These are phyloP conservation scores for Paecilomyces formosus DNA, from an alignment of 2,329 filamentous ascomycete genomes.

Conservation along the genomic window DNA sequence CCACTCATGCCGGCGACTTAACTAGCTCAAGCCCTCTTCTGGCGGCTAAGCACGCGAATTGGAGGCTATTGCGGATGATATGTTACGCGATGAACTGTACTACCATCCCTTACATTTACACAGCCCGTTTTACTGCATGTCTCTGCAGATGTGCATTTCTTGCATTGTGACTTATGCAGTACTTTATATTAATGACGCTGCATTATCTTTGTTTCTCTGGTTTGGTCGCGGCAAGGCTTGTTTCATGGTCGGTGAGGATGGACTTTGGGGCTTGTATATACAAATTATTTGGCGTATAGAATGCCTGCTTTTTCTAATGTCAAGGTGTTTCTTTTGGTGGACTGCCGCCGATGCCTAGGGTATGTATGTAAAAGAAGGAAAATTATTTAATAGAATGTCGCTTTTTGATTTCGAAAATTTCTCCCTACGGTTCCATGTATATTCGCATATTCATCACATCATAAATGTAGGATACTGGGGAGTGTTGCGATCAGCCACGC, in stretches of 20 bases:
- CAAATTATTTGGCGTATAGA: background rate
- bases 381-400: background rate
- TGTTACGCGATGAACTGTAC: background rate
- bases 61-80: background rate
- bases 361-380: background rate
- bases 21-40: background rate
- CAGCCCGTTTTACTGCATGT: background rate
- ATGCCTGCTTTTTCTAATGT: slow-evolving; percentile 8
- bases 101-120: background rate
- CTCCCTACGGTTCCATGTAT: background rate
- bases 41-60: background rate
- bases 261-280: background rate
- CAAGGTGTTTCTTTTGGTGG: background rate
- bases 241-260: background rate
- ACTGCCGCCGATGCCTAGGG: background rate
- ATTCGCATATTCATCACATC: no score
- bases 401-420: background rate
- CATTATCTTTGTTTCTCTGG: background rate
- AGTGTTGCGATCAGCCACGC: background rate
- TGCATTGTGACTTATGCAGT: background rate
- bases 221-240: background rate
- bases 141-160: background rate
- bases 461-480: background rate
- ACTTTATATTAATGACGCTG: background rate
- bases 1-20: background rate